Evolutionary conservation across 805 yeast genomes (phyloP), one percentile per base, ranked within the genome.

Genomic region (Clavispora vitiphila): DNA sequence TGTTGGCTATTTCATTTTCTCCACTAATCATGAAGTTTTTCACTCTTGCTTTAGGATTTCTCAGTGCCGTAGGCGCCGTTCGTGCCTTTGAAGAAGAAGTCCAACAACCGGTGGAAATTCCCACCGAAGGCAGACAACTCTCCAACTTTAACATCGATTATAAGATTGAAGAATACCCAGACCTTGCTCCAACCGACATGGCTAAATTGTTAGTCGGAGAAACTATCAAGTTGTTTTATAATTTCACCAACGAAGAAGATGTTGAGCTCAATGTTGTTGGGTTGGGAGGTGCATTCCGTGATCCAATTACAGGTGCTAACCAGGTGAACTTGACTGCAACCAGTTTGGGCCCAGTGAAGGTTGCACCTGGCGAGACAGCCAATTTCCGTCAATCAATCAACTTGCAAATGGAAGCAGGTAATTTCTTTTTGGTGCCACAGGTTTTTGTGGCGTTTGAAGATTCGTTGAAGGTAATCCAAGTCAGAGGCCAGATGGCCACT

Each of bases 271-370:
- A 74, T 16, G 61, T 86, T 41, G 76, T 80, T 36, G 93, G 88
- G 44, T 77, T 82, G 42, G 83, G 86, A 40, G 93, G 93, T 41
- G 55, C 72, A 40, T 72, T 85, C 61, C 65, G 73, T 42, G 72
- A 79, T 44, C 79, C 85, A 20, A 65, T 64, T 45, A 71, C 74
- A 38, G 77, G 80, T 44, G 72, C 71, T 35, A 50, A 69, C 37
- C 56, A 64, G 22, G 78, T 81, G 50, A 85, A 86, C 59, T 68
- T 86, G 57, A 78, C 93, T 20, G 75, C 78, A 39, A 75, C 80
- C 38, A 68, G 76, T 41, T 61, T 84, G 41, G 90, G 85, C 12
- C 87, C 89, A 14, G 46, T 81, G 39, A 51, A 58, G 8, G 65
- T 83, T 42, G 66, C 61, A 15, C 64, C 80, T 4, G 81, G 82